Evolutionary conservation across 345 rosid species (phyloP), one percentile per base, ranked within the genome.

Genomic region (Populus nigra): DNA sequence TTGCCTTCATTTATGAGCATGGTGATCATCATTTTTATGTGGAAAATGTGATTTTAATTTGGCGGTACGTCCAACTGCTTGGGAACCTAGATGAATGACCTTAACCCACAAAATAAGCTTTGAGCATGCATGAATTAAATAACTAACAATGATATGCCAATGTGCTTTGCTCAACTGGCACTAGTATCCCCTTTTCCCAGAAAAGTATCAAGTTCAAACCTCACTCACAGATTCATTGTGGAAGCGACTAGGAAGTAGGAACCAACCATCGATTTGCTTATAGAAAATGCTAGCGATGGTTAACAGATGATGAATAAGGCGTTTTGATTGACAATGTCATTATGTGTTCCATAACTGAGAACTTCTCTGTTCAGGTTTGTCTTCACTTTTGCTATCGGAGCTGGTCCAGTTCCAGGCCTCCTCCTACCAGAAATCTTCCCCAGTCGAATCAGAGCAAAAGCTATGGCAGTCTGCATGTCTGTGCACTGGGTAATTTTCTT

Each of bases 361-460:
- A 74, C 45, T 79, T 66, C 29, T 73, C 20, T 59, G 9, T 86
- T 66, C 90, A 96, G 99, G 93, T 93, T 91, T 80, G 99, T 96
- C 77, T 84, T 96, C 31, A 85, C 98, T 68, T 96, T 96, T 85
- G 90, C 99, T 36, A 38, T 92, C 25, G 99, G 99, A 88, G 99
- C 98, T 82, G 99, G 99, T 75, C 99, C 98, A 67, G 98, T 96
- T 79, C 98, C 99, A 27, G 85, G 93, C 85, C 91, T 96, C 67
- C 98, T 96, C 78, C 90, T 96, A 17, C 97, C 99, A 72, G 99
- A 96, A 77, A 96, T 96, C 62, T 93, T 96, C 77, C 90, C 97
- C 39, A 85, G 88, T 84, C 93, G 95, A 72, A 96, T 96, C 49
- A 86, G 99, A 79, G 99, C 98, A 43, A 96, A 90, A 85, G 98